phyloP scores from a whole-genome alignment of 2,329 filamentous ascomycete genomes.

The Talaromyces sp. region DNA sequence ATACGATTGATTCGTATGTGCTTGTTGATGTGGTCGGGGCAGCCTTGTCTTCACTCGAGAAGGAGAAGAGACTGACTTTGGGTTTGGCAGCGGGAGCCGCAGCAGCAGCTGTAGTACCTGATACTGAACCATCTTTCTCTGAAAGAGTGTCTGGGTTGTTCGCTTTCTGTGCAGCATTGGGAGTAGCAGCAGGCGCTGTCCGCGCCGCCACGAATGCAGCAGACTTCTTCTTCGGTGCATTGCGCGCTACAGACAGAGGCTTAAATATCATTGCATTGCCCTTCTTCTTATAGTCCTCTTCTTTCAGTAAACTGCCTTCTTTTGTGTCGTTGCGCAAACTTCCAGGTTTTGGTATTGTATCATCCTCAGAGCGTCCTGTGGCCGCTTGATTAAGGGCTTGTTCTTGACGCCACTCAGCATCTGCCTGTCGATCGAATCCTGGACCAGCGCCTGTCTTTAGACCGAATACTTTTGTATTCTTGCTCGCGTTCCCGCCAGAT shows the following conservation, averaged over 20 bases:
- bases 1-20: constrained; percentile 39
- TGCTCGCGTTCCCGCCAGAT: constrained; percentile 17
- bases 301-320: constrained; percentile 14
- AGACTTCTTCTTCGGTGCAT: constrained; percentile 62
- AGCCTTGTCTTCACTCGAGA: constrained; percentile 27
- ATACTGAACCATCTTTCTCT: constrained; percentile 3
- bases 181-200: constrained; percentile 18
- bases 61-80: constrained; percentile 43
- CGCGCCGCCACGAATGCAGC: constrained; percentile 18
- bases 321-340: constrained; percentile 18
- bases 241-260: constrained; percentile 77
- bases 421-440: constrained; percentile 66
- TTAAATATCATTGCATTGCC: constrained; percentile 84
- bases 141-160: constrained; percentile 13
- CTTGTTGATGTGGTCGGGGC: constrained; percentile 20
- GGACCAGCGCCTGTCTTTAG: constrained; percentile 79
- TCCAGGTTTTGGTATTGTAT: constrained; percentile 24
- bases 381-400: constrained; percentile 21
- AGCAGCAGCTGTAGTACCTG: constrained; percentile 18
- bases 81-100: constrained; percentile 31
- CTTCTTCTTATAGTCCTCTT: constrained; percentile 48
- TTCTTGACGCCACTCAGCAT: constrained; percentile 33
- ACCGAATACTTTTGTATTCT: constrained; percentile 55
- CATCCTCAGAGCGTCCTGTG: constrained; percentile 30
- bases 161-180: constrained; percentile 9